Evolutionary conservation across 1,284 basidiomycete genomes (phyloP), one percentile per base, ranked within the genome.

Genomic region (Mixia osmundae): DNA sequence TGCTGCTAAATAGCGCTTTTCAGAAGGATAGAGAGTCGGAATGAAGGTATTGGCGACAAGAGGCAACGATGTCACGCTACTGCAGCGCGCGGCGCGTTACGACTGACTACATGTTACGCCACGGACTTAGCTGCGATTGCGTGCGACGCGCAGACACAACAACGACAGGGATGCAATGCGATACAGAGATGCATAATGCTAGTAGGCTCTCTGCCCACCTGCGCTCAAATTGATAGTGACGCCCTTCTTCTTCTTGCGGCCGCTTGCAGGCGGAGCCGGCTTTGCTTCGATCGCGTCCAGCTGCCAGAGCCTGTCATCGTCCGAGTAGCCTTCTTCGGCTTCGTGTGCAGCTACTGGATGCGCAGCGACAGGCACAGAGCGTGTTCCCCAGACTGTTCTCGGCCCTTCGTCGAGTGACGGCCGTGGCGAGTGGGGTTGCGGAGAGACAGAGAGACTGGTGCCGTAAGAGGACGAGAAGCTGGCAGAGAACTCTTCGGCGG

Each of bases 101-200:
- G 7, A 11, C 14, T 8, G 33, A 34, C 24, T 24, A 95, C 10
- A 65, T 77, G 5, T 61, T 91, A 5, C 89, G 89, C 0, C 91
- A 99, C 58, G 70, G 72, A 3, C 64, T 72, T 32, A 57, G 91
- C 24, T 54, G 57, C 0, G 89, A 95, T 57, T 61, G 89, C 27
- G 82, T 33, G 12, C 31, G 16, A 5, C 31, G 20, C 9, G 10
- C 22, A 8, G 24, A 25, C 8, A 8, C 24, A 25, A 25, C n/a
- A n/a, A n/a, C n/a, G n/a, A n/a, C n/a, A n/a, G n/a, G n/a, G n/a
- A n/a, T n/a, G n/a, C n/a, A n/a, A n/a, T n/a, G n/a, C n/a, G n/a
- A n/a, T n/a, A n/a, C n/a, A n/a, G n/a, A n/a, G n/a, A n/a, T n/a
- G n/a, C n/a, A n/a, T n/a, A n/a, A n/a, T n/a, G n/a, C n/a, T n/a